Conservation (phyloP, 768 basidiomycete species). For the Tricholoma bakamatsutake region DNA sequence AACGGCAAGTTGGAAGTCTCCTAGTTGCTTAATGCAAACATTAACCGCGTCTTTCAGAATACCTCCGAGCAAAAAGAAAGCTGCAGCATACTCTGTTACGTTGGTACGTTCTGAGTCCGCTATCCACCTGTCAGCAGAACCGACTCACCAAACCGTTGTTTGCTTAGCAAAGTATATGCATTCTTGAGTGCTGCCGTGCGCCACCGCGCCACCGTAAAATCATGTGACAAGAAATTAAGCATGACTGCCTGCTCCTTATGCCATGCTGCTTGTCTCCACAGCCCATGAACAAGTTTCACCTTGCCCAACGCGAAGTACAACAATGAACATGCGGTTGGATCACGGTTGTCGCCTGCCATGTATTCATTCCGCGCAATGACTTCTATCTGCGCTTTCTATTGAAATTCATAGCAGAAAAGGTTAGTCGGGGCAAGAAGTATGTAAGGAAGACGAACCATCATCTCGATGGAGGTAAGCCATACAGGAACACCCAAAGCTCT, state of each 20-base stretch:
- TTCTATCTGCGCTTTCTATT: constrained; percentile 78
- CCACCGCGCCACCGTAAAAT: constrained; percentile 83
- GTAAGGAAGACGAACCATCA: constrained; percentile 50
- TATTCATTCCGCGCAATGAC: constrained; percentile 89
- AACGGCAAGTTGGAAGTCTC: constrained; percentile 88
- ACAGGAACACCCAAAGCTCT: constrained; percentile 79
- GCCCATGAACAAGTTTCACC: constrained; percentile 83
- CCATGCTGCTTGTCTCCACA: constrained; percentile 95
- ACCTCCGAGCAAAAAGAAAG: constrained; percentile 92
- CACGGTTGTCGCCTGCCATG: constrained; percentile 79
- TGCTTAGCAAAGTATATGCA: constrained; percentile 86
- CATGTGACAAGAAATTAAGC: constrained; percentile 89
- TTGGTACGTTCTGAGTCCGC: background rate
- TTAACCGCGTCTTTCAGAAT: constrained; percentile 87
- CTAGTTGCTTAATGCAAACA: constrained; percentile 81
- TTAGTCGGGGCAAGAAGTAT: background rate
- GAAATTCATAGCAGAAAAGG: constrained; percentile 1
- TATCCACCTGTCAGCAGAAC: background rate
- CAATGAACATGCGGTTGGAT: constrained; percentile 85
- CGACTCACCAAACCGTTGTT: constrained; percentile 81
- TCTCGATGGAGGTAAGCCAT: constrained; percentile 79
- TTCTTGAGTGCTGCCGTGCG: constrained; percentile 93
- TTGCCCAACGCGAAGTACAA: constrained; percentile 96
- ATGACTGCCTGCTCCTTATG: constrained; percentile 85
- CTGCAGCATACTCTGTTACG: constrained; percentile 87